Base-by-base conservation (phyloP, 345 rosid species). In the Ceriops decandra region DNA sequence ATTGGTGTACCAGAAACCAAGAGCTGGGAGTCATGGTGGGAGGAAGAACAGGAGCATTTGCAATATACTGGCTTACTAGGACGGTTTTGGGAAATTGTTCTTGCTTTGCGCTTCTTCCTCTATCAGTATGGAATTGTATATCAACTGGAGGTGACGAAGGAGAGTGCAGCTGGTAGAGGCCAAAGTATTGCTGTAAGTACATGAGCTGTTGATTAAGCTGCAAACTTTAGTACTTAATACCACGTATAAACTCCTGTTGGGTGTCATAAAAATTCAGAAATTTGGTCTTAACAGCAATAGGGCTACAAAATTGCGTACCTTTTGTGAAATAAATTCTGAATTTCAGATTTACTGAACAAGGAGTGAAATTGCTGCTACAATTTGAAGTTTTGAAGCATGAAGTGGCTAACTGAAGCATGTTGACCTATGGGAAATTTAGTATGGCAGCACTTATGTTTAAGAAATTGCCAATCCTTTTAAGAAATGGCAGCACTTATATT, bases 11-110 rank as follows among this genome's bases (percentile, higher is more conserved):
- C 96, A 2, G 96, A 93, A 71, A 72, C 57, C 76, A 91, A 91
- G 85, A 93, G 98, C 81, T 93, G 97, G 98, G 98, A 93, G 72
- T 93, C 98, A 1, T 93, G 98, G 97, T 93, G 98, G 98, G 95
- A 93, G 6, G 98, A 93, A 67, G 98, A 93, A 67, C 97, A 91
- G 71, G 97, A 91, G 76, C 98, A 93, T 75, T 81, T 93, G 36
- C 87, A 80, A 71, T 73, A 87, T 84, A 87, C 96, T 0, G 96
- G 97, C 3, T 60, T 82, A 35, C 69, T 80, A 6, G 99, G 97
- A 22, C 85, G 87, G 61, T 70, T 91, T 31, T 85, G 89, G 86
- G 99, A 91, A 60, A 81, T 89, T 35, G 69, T 88, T 67, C 97
- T 91, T 66, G 75, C 96, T 16, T 60, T 95, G 10, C 91, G 96